These are phyloP conservation scores for Penicillium sp. DNA, from an alignment of 2,329 filamentous ascomycete genomes.

Conservation along the genomic window DNA sequence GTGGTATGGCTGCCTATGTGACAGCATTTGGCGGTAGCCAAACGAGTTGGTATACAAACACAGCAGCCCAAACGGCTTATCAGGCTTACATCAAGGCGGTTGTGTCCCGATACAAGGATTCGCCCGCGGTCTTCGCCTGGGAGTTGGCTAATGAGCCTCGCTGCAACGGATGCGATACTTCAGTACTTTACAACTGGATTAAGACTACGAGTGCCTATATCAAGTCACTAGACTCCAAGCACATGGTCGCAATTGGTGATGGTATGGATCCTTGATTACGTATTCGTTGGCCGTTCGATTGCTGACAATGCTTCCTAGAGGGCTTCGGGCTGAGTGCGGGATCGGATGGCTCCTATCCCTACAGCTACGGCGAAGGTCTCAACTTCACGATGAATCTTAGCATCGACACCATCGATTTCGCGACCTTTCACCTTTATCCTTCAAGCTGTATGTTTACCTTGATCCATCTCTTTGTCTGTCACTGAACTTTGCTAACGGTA, in stretches of 20 bases:
- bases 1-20: conserved; percentile 63
- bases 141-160: conserved; percentile 68
- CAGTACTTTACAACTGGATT: conserved; percentile 63
- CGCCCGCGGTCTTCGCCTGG: conserved; percentile 65
- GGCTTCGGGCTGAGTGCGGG: conserved; percentile 53
- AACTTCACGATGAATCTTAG: conserved; percentile 55
- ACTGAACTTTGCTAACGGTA: background rate
- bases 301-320: conserved; percentile 40
- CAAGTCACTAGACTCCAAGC: conserved; percentile 61
- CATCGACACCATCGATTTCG: conserved; percentile 58
- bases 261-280: conserved; percentile 14
- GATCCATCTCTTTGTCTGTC: background rate
- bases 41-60: conserved; percentile 59
- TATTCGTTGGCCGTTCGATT: background rate
- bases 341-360: conserved; percentile 57
- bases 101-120: conserved; percentile 60
- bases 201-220: conserved; percentile 60
- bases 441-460: conserved; percentile 38
- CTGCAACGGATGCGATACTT: conserved; percentile 60
- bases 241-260: conserved; percentile 65
- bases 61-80: conserved; percentile 58
- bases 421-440: conserved; percentile 56
- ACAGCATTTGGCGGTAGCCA: conserved; percentile 56
- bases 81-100: conserved; percentile 62
- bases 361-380: conserved; percentile 52